Evolutionary conservation across 306 rosid species (phyloP).

Genomic region (Cicer chorassanicum): DNA sequence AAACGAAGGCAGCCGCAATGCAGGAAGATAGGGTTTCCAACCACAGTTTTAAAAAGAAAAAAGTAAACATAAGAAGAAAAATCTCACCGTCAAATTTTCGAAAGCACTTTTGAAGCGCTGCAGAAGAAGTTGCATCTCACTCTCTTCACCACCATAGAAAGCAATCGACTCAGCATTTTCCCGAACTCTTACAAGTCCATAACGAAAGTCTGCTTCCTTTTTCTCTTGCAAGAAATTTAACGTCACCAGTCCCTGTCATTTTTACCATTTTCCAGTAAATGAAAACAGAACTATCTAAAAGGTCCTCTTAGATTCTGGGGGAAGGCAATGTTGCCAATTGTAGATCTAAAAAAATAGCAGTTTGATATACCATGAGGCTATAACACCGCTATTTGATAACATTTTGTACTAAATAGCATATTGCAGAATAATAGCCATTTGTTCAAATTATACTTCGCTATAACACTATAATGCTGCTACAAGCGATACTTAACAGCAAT

Average conservation of each 20-base stretch:
- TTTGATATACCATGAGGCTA: too few species aligned
- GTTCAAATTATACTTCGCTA: too few species aligned
- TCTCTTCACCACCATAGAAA: conserved; percentile 90
- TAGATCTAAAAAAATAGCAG: too few species aligned
- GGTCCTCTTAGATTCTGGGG: not conserved
- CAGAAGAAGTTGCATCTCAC: conserved; percentile 90
- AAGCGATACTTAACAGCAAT: too few species aligned
- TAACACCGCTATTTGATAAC: too few species aligned
- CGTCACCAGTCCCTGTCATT: conserved; percentile 79
- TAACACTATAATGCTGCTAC: too few species aligned
- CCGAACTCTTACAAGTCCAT: conserved; percentile 92
- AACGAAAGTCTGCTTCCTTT: conserved; percentile 98
- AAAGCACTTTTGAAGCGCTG: conserved; percentile 90
- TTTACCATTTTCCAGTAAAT: conserved; percentile 28
- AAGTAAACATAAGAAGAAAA: conserved; percentile 34
- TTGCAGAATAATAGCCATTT: too few species aligned
- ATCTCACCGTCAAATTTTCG: conserved; percentile 82
- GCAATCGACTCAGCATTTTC: conserved; percentile 99
- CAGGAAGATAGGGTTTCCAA: not conserved
- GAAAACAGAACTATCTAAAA: conserved; percentile 24
- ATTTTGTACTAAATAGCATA: too few species aligned
- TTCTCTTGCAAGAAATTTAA: conserved; percentile 96
- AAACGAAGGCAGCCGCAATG: not conserved
- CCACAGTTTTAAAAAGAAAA: conserved; percentile 11
- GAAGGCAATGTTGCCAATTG: too few species aligned